Evolutionary conservation across 257 asterid species (phyloP), one percentile per base, ranked within the genome.

Genomic region (Nicotiana paniculata): DNA sequence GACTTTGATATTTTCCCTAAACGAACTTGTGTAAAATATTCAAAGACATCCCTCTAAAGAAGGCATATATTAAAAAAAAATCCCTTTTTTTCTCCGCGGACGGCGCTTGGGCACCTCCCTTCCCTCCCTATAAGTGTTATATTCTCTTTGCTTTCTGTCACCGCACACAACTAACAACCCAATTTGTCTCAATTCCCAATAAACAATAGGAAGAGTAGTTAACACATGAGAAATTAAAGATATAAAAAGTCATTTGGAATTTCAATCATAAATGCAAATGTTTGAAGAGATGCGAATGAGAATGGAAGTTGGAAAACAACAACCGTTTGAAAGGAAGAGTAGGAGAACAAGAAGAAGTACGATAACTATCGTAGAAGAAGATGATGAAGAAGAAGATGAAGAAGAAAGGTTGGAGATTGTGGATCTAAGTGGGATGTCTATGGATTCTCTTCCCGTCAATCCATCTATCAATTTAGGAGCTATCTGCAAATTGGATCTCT

Each of bases 371-470:
- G 39, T 72, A 6, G 61, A 72, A 46, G 59, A 21, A 72, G 79
- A 21, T 9, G 33, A 61, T 1, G 55, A 35, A 4, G 55, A 79
- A 32, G 80, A 28, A 28, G 30, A 21, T 21, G 24, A 28, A 28
- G 30, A 51, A 6, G 84, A 85, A 15, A 83, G 83, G 86, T 83
- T 90, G 16, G 93, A 92, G 75, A 84, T 89, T 8, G 89, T 95
- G 88, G 97, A 95, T 86, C 87, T 95, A 59, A 95, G 99, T 87
- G 95, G 94, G 58, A 83, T 95, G 95, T 92, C 90, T 37, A 70
- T 95, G 72, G 89, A 90, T 2, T 39, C 75, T 3, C 88, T 95
- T 18, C 97, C 97, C 3, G 16, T 78, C 2, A 88, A 74, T 21
- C 91, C 95, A 4, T 76, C 85, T 63, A 83, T 91, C 13, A 90